phyloP scores from a whole-genome alignment of 2,329 filamentous ascomycete species.

The Penicillium crustosum region DNA sequence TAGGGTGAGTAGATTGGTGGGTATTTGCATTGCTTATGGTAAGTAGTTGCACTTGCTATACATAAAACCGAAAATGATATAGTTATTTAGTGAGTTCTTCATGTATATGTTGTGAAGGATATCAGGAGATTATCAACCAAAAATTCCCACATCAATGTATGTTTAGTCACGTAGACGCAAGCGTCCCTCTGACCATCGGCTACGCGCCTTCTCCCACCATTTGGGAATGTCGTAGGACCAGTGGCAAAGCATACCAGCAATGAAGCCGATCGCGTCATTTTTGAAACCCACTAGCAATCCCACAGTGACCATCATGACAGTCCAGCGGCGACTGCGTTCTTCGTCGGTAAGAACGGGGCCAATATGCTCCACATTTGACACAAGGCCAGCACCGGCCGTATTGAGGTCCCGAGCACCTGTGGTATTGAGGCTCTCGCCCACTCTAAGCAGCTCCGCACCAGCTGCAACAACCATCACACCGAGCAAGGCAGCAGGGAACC shows the following conservation, averaged over 20 bases:
- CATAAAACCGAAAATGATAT: background rate
- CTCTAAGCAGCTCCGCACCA: slow-evolving; percentile 81
- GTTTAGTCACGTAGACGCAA: slow-evolving; percentile 24
- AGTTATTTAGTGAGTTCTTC: background rate
- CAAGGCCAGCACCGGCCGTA: slow-evolving; percentile 31
- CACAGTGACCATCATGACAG: slow-evolving; percentile 85
- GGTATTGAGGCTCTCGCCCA: slow-evolving; percentile 81
- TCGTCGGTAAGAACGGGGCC: slow-evolving; percentile 55
- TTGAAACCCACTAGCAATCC: slow-evolving; percentile 79
- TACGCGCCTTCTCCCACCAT: slow-evolving; percentile 25
- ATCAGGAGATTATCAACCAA: background rate
- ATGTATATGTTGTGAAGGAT: background rate
- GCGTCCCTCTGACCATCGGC: slow-evolving; percentile 33
- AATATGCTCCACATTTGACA: slow-evolving; percentile 40
- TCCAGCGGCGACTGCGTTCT: slow-evolving; percentile 75
- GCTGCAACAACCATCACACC: slow-evolving; percentile 89
- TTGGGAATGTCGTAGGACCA: slow-evolving; percentile 58
- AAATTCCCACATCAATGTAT: background rate
- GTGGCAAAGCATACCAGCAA: slow-evolving; percentile 78
- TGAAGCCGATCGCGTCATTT: slow-evolving; percentile 86
- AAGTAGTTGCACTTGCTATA: background rate
- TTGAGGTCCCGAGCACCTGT: slow-evolving; percentile 61
- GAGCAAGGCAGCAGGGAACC: slow-evolving; percentile 74
- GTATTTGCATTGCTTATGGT: background rate
- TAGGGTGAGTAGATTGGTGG: background rate